Evolutionary conservation across 352 stramenopile species (phyloP).

Genomic region (Lagenidium giganteum): DNA sequence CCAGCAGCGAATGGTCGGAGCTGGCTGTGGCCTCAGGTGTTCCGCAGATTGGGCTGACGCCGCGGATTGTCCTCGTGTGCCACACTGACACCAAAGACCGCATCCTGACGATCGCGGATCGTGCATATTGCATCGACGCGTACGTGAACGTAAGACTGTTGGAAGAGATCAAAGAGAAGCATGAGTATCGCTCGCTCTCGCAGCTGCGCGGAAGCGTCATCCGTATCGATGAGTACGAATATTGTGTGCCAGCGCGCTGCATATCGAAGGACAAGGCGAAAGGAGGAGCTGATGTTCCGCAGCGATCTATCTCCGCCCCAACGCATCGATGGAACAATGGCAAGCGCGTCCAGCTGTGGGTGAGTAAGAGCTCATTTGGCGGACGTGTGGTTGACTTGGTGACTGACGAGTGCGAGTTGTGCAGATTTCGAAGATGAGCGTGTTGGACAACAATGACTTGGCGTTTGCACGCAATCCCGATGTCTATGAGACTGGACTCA

Average conservation of each 20-base stretch:
- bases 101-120: slow-evolving; percentile 45
- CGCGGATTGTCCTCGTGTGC: slow-evolving; percentile 48
- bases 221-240: slow-evolving; percentile 57
- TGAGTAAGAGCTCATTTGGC: no score
- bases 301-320: not conserved
- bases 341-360: no score
- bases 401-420: no score
- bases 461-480: slow-evolving; percentile 27
- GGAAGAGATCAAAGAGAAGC: slow-evolving; percentile 13
- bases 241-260: slow-evolving; percentile 36
- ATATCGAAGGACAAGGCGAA: slow-evolving; percentile 15
- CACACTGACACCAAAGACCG: slow-evolving; percentile 30
- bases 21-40: no score
- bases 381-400: no score
- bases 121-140: slow-evolving; percentile 33
- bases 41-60: slow-evolving; percentile 6
- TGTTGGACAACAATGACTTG: slow-evolving; percentile 48
- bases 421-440: slow-evolving; percentile 28
- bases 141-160: slow-evolving; percentile 32
- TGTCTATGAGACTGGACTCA: slow-evolving; percentile 20
- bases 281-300: no score
- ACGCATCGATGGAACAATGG: not conserved
- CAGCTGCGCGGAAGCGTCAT: slow-evolving; percentile 47
- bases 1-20: not conserved
- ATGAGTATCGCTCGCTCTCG: slow-evolving; percentile 27